Conservation (phyloP, 2,329 filamentous ascomycete genomes). For the Phyllosticta paracitricarpa region DNA sequence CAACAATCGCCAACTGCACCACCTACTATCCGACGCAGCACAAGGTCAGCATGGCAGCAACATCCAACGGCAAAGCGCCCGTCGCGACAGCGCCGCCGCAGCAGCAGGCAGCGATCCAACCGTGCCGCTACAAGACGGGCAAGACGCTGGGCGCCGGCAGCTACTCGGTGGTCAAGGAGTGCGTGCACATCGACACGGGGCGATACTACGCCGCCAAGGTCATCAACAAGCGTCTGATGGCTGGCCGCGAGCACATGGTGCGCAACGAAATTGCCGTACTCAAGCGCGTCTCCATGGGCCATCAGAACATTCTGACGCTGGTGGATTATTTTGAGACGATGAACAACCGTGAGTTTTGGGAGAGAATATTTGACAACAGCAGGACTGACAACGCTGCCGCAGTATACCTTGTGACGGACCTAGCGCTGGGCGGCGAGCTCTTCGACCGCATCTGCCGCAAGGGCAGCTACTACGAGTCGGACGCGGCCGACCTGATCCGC, state of each 20-base stretch:
- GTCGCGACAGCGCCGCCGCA: neutral
- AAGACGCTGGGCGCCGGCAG: slow-evolving; percentile 95
- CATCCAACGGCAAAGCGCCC: neutral
- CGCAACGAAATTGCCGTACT: slow-evolving; percentile 97
- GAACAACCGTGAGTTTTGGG: slow-evolving; percentile 66
- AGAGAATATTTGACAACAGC: neutral
- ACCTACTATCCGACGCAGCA: neutral
- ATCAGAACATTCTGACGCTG: slow-evolving; percentile 93
- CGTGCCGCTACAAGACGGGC: slow-evolving; percentile 96
- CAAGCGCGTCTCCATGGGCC: slow-evolving; percentile 97
- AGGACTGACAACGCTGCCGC: neutral
- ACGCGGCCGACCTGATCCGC: slow-evolving; percentile 89
- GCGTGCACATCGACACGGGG: slow-evolving; percentile 94
- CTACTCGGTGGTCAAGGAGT: slow-evolving; percentile 97
- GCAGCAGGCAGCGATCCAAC: slow-evolving; percentile 58
- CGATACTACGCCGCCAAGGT: slow-evolving; percentile 98
- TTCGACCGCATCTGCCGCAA: slow-evolving; percentile 99
- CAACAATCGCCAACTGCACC: too few species aligned
- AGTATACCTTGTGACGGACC: slow-evolving; percentile 94
- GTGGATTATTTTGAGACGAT: slow-evolving; percentile 99
- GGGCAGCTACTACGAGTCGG: slow-evolving; percentile 95
- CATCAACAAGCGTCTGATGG: slow-evolving; percentile 98
- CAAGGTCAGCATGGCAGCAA: neutral
- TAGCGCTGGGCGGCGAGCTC: slow-evolving; percentile 89
- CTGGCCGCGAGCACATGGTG: slow-evolving; percentile 96